Base-by-base conservation (phyloP, 306 rosid genomes). In the Elaeagnus macrophylla region DNA sequence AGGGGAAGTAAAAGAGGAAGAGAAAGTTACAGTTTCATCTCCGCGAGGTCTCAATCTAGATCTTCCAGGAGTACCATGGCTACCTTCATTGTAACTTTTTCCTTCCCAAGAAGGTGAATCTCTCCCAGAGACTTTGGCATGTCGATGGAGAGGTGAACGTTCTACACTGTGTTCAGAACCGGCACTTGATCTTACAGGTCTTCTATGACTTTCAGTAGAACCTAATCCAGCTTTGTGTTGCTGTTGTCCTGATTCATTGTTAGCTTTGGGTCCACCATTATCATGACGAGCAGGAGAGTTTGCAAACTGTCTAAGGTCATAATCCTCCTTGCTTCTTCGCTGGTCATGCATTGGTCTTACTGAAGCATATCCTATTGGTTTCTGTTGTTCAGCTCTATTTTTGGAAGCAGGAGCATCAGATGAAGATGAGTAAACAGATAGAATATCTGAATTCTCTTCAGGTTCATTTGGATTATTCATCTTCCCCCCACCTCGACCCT, bases 391-490 rank as follows among this genome's bases (percentile, higher is more conserved):
- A 20, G 59, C 65, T 59, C 44, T 53, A 7, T 64, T 64, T 51
- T 66, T 75, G 51, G 83, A 19, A 62, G 89, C 72, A 38, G 83
- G 75, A 41, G 73, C 41, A 6, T 65, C 54, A 14, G 79, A 58
- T 17, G 80, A 70, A 45, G 83, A 71, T 49, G 86, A 51, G 57
- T 61, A 45, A 39, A 79, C 81, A 40, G 52, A n/a, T 36, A 45
- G 51, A 10, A 69, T 42, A 57, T 88, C 89, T 3, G 72, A 18
- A 61, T 78, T 82, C 60, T 83, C 84, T 56, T 82, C 81, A 4
- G 99, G 95, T 62, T 81, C 95, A 72, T 93, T 93, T 8, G 99
- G 96, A 48, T 93, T 93, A 41, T 74, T 78, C 66, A 82, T 82
- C 72, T 70, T 81, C 37, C 60, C 59, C 14, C 93, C 95, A 15